Evolutionary conservation across 768 basidiomycete species (phyloP).

Genomic region (Tylopilus vinaceipallidus): DNA sequence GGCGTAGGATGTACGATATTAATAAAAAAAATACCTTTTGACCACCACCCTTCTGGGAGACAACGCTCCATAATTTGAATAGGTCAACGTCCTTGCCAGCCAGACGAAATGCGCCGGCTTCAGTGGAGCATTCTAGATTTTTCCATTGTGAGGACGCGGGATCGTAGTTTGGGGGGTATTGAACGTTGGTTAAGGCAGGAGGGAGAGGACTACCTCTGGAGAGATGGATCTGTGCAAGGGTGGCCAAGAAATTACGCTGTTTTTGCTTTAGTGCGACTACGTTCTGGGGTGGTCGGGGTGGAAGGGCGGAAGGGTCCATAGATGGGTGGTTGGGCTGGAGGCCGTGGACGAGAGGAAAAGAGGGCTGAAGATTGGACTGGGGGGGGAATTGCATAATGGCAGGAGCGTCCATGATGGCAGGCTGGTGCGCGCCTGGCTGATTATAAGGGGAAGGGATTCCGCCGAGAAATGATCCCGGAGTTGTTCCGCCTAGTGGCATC

Average conservation of each 20-base stretch:
- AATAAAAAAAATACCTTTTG: constrained; percentile 51
- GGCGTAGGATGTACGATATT: constrained; percentile 10
- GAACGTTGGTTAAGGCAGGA: constrained; percentile 65
- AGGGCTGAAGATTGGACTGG: constrained; percentile 46
- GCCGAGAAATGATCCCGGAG: constrained; percentile 67
- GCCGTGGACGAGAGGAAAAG: constrained; percentile 39
- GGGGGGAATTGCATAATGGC: constrained; percentile 40
- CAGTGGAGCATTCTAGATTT: constrained; percentile 57
- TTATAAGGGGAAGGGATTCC: constrained; percentile 43
- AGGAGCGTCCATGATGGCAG: constrained; percentile 41
- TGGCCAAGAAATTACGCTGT: constrained; percentile 56
- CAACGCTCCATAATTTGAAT: constrained; percentile 68
- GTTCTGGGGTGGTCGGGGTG: constrained; percentile 36
- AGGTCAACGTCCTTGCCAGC: constrained; percentile 75
- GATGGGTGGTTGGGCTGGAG: constrained; percentile 34
- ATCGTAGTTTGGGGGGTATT: constrained; percentile 58
- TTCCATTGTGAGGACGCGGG: constrained; percentile 62
- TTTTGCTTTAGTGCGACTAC: constrained; percentile 47
- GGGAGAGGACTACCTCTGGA: constrained; percentile 66
- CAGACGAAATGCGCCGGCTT: constrained; percentile 62
- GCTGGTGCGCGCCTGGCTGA: constrained; percentile 33
- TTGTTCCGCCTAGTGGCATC: constrained; percentile 49
- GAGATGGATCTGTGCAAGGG: constrained; percentile 59
- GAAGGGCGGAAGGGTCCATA: constrained; percentile 44
- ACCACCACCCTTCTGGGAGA: constrained; percentile 59